phyloP scores from a whole-genome alignment of 2,329 filamentous ascomycete species.

The Aurifilum marmelostoma region DNA sequence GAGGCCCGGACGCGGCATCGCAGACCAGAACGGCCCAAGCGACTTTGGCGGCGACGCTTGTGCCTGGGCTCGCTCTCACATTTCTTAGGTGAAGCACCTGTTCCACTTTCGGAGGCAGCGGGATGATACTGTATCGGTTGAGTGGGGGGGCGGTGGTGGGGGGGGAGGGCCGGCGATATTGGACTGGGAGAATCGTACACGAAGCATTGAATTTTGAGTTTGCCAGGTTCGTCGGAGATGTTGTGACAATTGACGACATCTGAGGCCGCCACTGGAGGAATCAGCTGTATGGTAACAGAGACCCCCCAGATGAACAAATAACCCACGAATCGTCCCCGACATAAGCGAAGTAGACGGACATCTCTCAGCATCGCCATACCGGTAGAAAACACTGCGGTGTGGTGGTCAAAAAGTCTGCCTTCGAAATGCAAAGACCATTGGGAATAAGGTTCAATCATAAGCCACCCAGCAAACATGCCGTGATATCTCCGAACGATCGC shows the following conservation, averaged over 20 bases:
- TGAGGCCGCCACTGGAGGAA: neutral
- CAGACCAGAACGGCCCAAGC: neutral
- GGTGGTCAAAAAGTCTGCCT: neutral
- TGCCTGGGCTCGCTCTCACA: slow-evolving; percentile 10
- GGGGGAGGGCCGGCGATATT: neutral
- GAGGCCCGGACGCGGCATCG: no score
- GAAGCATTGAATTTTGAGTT: neutral
- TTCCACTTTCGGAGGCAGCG: neutral
- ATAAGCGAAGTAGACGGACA: neutral
- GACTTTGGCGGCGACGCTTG: slow-evolving; percentile 6
- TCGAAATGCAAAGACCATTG: neutral
- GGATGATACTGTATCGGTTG: neutral
- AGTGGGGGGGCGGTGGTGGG: neutral
- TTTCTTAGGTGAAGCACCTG: neutral
- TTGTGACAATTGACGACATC: neutral
- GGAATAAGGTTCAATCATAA: neutral
- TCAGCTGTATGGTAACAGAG: neutral
- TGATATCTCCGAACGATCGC: slow-evolving; percentile 14
- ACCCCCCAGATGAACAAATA: neutral
- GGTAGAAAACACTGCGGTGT: neutral
- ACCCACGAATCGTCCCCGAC: neutral
- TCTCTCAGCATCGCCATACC: neutral
- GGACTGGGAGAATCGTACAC: neutral
- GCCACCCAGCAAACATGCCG: slow-evolving; percentile 6
- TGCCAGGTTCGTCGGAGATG: no score